phyloP scores from a whole-genome alignment of 2,329 filamentous ascomycete genomes.

The Alternaria incomplexa region DNA sequence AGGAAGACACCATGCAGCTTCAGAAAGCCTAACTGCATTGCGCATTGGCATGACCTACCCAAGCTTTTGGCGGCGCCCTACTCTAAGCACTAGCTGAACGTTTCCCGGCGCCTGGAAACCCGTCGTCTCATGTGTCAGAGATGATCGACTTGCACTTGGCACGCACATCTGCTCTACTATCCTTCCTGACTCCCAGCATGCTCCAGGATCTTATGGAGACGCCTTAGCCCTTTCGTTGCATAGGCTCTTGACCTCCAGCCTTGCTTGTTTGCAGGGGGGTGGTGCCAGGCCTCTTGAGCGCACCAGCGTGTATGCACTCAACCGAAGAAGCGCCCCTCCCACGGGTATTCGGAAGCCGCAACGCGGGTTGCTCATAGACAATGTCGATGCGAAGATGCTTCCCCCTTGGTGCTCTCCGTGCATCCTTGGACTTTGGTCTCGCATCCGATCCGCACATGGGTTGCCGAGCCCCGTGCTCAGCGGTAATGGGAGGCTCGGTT shows the following conservation, averaged over 20 bases:
- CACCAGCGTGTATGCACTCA: neutral
- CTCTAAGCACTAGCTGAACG: neutral
- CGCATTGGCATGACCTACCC: rapidly evolving
- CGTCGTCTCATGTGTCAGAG: neutral
- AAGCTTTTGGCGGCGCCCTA: neutral
- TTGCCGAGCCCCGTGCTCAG: neutral
- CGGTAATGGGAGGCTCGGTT: neutral
- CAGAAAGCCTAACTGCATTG: neutral
- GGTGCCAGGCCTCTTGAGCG: neutral
- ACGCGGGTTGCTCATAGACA: neutral
- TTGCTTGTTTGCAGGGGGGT: neutral
- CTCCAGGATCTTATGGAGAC: neutral
- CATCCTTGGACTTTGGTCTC: neutral
- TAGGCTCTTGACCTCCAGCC: neutral
- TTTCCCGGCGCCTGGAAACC: neutral
- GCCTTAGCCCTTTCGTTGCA: neutral
- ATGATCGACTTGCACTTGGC: neutral
- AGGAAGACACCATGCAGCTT: neutral
- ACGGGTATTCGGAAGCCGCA: too few species aligned
- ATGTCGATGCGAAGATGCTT: neutral
- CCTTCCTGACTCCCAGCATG: neutral
- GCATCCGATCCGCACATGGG: neutral
- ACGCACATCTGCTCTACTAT: neutral
- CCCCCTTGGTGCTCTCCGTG: neutral
- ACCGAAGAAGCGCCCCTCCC: neutral